Evolutionary conservation across 2,329 filamentous ascomycete species (phyloP).

Genomic region (Ceratocystis cacaofunesta): DNA sequence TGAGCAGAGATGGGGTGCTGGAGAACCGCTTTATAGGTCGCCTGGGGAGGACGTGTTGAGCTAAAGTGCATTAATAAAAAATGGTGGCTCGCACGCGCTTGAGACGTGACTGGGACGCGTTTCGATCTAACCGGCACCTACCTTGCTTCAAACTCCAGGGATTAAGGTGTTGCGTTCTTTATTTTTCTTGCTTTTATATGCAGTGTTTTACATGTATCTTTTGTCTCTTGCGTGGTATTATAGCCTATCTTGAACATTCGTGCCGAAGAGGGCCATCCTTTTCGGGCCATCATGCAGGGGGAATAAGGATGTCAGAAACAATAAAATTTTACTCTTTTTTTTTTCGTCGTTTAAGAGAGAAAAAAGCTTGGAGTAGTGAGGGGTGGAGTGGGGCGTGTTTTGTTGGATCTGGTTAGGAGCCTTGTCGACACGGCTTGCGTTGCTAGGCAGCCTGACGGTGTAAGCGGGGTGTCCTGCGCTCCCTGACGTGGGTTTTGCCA

Average conservation of each 20-base stretch:
- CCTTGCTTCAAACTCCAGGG: background rate
- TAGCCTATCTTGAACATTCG: background rate
- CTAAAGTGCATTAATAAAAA: background rate
- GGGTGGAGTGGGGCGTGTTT: background rate
- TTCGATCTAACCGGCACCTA: background rate
- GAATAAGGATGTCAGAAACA: background rate
- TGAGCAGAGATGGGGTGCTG: background rate
- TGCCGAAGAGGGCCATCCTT: background rate
- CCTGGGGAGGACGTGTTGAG: background rate
- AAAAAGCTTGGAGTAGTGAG: background rate
- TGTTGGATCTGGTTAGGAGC: background rate
- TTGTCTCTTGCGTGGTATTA: background rate
- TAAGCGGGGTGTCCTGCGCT: background rate
- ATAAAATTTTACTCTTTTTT: background rate
- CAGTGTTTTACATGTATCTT: background rate
- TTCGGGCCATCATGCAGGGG: background rate
- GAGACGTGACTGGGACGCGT: background rate
- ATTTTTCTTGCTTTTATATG: background rate
- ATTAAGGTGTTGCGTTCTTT: background rate
- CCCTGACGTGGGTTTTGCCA: background rate
- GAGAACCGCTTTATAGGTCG: conserved; percentile 1
- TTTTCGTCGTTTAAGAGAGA: background rate
- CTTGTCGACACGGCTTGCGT: background rate
- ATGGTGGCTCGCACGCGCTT: background rate
- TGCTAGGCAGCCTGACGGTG: background rate